Evolutionary conservation across 164 flowering plant species (phyloP).

Genomic region (Chimonanthus salicifolius): DNA sequence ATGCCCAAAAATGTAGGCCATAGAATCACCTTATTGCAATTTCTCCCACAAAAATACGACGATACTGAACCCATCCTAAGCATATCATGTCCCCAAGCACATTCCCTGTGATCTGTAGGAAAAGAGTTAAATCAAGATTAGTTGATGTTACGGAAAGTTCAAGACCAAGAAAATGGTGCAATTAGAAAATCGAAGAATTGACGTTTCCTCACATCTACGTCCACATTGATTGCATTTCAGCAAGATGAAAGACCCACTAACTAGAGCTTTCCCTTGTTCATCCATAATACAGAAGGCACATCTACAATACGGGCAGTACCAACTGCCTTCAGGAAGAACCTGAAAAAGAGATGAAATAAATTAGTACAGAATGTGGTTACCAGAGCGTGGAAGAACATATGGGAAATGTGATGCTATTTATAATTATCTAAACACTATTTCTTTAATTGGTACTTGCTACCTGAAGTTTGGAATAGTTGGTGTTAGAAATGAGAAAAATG

Average conservation of each 20-base stretch:
- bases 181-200: not conserved
- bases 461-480: not conserved
- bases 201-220: constrained; percentile 18
- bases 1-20: too few relatives aligned
- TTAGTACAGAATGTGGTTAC: not conserved
- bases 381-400: not conserved
- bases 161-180: not conserved
- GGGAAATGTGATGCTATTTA: not conserved
- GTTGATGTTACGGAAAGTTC: not conserved
- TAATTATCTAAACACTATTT: too few relatives aligned
- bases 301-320: constrained; percentile 24
- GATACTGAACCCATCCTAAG: not conserved
- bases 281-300: constrained; percentile 20
- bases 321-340: constrained; percentile 23
- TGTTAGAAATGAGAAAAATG: not conserved
- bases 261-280: constrained; percentile 3
- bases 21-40: constrained; percentile 18
- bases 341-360: constrained; percentile 11
- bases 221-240: constrained; percentile 20
- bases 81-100: constrained; percentile 8
- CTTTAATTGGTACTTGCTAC: not conserved
- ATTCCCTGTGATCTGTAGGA: constrained; percentile 21
- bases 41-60: constrained; percentile 17
- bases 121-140: not conserved
- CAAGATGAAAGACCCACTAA: not conserved